Evolutionary conservation across 78 protist species (phyloP).

Genomic region (Dictyostelium firmibasis): DNA sequence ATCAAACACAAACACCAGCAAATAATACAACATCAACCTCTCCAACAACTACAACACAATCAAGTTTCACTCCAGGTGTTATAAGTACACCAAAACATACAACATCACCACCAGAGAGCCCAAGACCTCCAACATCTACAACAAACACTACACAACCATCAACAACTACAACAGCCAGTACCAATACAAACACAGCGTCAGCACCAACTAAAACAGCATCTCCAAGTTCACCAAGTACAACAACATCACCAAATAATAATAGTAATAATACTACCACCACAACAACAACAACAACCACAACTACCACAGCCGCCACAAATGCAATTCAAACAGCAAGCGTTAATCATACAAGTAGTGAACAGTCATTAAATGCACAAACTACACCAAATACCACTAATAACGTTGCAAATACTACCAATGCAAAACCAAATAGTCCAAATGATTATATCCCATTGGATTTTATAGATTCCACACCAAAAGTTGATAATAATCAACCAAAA

Average conservation of each 20-base stretch:
- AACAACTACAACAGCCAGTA: not conserved
- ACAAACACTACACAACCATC: not conserved
- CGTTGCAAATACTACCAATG: not conserved
- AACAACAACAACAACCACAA: not conserved
- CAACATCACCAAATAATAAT: not conserved
- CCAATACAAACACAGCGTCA: not conserved
- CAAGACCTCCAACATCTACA: not conserved
- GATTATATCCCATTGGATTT: slow-evolving; percentile 67
- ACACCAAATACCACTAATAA: not conserved
- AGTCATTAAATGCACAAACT: not conserved
- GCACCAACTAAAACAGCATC: slow-evolving; percentile 1
- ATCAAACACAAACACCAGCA: not conserved
- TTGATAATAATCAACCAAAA: slow-evolving; percentile 39
- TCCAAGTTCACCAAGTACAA: slow-evolving; percentile 6
- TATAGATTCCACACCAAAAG: slow-evolving; percentile 55
- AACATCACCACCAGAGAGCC: slow-evolving; percentile 12
- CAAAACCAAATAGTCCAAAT: not conserved
- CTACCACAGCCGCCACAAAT: not conserved
- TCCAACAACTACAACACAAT: not conserved
- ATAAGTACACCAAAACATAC: slow-evolving; percentile 3
- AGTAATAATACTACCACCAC: not conserved
- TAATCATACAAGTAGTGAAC: not conserved
- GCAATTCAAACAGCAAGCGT: not conserved
- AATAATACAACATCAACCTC: not conserved
- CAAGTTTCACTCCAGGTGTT: slow-evolving; percentile 15